Percentiles rank a stretch among this genome's conserved stretches.
These are phyloP conservation scores for Arabidopsis arenosa DNA, from an alignment of 345 rosid species.

Conservation along the genomic window DNA sequence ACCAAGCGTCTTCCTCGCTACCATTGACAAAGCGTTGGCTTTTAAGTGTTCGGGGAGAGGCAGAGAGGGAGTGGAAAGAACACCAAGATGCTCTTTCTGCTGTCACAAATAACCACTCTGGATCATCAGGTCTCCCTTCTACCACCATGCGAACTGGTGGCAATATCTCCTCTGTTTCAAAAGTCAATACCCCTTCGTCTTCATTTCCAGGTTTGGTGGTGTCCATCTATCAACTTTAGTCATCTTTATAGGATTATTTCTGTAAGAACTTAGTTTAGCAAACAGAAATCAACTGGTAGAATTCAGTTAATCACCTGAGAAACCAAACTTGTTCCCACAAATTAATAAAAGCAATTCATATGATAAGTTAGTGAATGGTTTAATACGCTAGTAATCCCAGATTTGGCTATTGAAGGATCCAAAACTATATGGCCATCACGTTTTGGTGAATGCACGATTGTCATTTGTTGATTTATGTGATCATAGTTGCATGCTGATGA, in stretches of 20 bases:
- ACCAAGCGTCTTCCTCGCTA: constrained; percentile 57
- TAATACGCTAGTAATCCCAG: background rate
- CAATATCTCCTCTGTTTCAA: constrained; percentile 49
- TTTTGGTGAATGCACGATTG: background rate
- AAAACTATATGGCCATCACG: constrained; percentile 1
- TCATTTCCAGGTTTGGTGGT: constrained; percentile 49
- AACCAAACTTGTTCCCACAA: no score
- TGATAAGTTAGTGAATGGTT: background rate
- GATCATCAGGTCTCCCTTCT: constrained; percentile 61
- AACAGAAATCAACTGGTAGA: constrained; percentile 13
- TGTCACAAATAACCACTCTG: constrained; percentile 44
- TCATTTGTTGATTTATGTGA: constrained; percentile 24
- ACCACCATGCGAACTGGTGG: constrained; percentile 80
- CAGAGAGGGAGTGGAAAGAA: constrained; percentile 80
- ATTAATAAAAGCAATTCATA: no score
- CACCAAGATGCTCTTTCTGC: constrained; percentile 58
- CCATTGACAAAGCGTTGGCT: constrained; percentile 74
- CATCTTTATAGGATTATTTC: constrained; percentile 2
- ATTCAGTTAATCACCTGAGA: no score
- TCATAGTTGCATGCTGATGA: constrained; percentile 7
- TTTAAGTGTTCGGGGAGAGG: constrained; percentile 54
- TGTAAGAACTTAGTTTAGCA: constrained; percentile 16
- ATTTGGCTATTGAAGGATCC: constrained; percentile 2
- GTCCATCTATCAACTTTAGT: background rate
- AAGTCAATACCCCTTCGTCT: constrained; percentile 40